These are phyloP conservation scores for Rugonectria rugulosa DNA, from an alignment of 2,329 filamentous ascomycete species.

Conservation along the genomic window DNA sequence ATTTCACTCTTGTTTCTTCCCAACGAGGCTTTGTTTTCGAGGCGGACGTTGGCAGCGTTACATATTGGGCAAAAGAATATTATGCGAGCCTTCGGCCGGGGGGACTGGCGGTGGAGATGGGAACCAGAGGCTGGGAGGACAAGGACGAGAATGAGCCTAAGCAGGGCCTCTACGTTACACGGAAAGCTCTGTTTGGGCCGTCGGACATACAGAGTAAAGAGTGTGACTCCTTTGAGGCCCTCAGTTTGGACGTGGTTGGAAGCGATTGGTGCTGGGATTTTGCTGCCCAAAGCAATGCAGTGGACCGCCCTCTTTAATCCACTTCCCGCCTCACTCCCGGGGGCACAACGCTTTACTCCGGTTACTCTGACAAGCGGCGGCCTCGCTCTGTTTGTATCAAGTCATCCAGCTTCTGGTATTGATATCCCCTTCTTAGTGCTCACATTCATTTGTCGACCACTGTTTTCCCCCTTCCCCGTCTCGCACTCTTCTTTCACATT, in stretches of 20 bases:
- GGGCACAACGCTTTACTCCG: background rate
- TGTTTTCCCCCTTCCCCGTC: background rate
- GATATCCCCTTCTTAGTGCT: slow-evolving; percentile 2
- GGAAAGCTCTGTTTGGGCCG: background rate
- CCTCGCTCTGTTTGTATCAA: slow-evolving; percentile 4
- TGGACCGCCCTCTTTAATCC: slow-evolving; percentile 7
- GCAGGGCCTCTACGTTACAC: background rate
- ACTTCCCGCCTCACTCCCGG: slow-evolving; percentile 11
- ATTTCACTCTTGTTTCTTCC: too few species aligned
- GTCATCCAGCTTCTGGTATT: slow-evolving; percentile 13
- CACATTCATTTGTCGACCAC: slow-evolving; percentile 7
- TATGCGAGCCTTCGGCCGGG: slow-evolving; percentile 11
- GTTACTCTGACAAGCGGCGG: too few species aligned
- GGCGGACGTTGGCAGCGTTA: slow-evolving; percentile 10
- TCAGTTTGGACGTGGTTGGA: slow-evolving; percentile 19
- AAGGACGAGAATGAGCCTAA: too few species aligned
- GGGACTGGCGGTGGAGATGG: slow-evolving; percentile 13
- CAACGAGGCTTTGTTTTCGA: too few species aligned
- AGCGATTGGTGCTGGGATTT: slow-evolving; percentile 26
- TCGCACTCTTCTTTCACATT: background rate
- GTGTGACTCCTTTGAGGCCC: slow-evolving; percentile 10
- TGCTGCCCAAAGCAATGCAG: slow-evolving; percentile 37
- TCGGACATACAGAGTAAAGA: too few species aligned
- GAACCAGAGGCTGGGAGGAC: background rate
- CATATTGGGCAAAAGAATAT: slow-evolving; percentile 8